Evolutionary conservation across 1,284 basidiomycete species (phyloP).

Genomic region (Fomitopsis betulina): DNA sequence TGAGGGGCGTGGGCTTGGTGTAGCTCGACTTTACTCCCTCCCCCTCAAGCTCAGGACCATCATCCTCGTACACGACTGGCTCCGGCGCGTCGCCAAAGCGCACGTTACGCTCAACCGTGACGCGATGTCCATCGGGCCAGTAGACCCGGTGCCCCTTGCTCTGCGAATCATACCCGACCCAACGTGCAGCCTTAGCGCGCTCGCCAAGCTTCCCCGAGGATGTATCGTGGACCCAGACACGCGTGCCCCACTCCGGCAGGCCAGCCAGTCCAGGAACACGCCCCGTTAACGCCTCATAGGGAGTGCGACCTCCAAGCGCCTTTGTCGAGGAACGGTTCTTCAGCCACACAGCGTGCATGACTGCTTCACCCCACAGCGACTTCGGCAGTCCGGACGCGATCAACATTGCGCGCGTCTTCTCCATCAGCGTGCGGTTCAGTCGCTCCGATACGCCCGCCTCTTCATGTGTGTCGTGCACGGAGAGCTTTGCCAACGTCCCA

Average conservation of each 20-base stretch:
- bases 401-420: no score
- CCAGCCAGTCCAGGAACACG: neutral
- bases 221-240: conserved; percentile 4
- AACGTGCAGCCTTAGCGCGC: conserved; percentile 1
- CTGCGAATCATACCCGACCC: conserved; percentile 1
- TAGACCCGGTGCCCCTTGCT: conserved; percentile 26
- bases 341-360: no score
- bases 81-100: neutral
- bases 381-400: no score
- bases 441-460: no score
- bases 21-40: neutral
- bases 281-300: neutral
- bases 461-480: no score
- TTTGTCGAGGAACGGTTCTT: no score
- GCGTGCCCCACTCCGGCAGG: neutral
- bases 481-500: no score
- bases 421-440: no score
- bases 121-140: conserved; percentile 11
- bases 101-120: neutral
- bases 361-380: no score
- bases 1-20: neutral
- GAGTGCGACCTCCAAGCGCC: conserved; percentile 7
- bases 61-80: neutral
- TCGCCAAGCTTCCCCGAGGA: conserved; percentile 1
- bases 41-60: neutral